Base-by-base conservation (phyloP, 495 filamentous ascomycete genomes). In the Zalerion maritima region DNA sequence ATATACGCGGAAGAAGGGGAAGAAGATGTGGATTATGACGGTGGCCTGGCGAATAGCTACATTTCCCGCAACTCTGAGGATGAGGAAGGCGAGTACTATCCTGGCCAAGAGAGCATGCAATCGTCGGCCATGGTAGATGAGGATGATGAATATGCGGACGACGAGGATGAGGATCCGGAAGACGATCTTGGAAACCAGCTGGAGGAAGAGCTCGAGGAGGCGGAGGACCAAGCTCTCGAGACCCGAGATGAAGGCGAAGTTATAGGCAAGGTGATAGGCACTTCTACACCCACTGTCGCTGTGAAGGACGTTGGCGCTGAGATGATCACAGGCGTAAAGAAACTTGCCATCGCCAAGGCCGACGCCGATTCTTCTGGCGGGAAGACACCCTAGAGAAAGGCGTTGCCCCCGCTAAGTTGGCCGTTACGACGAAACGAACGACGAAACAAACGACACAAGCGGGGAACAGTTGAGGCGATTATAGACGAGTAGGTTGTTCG, bases 1-100 rank as follows among this genome's bases (percentile, higher is more conserved):
- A 32, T 28, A 17, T 38, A 36, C 7, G 59, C 43, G 16, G 60
- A 61, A 1, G 60, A 60, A n/a, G 65, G 57, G 5, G 52, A 56
- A 18, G 61, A 75, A 26, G 63, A 69, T 10, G 58, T 62, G 14
- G 45, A 59, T 22, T 45, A 43, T 1, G 49, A 47, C 24, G 54
- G 55, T 5, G 52, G 47, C 1, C 52, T 75, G 33, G 71, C 45
- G 10, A 70, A 73, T 31, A 76, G 70, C 41, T 76, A 69, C 33
- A 54, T 78, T 21, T 73, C 71, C 0, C 55, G 63, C 8, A 60
- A 59, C 27, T 66, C 65, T n/a, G 52, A 55, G 10, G 66, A 69
- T 19, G 46, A 64, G 4, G 56, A 55, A 16, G 54, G 40, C 11
- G 58, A 69, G 15, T 47, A 60, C n/a, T n/a, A n/a, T n/a, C n/a